Evolutionary conservation across 2,329 filamentous ascomycete genomes (phyloP).

Genomic region (Fusarium sterilihyphosum): DNA sequence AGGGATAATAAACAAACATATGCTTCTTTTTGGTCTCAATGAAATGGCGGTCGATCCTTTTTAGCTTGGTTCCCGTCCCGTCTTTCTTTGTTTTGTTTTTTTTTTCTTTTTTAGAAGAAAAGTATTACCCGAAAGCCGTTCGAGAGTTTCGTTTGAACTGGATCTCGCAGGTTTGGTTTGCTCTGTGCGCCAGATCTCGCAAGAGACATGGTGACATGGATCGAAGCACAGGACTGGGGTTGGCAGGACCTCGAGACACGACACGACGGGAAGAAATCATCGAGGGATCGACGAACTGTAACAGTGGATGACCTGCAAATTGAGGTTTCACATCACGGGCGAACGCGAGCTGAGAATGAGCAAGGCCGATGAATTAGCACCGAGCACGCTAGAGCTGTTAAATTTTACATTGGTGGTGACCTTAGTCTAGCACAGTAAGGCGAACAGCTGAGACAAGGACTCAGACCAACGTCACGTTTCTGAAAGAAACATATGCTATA

Average conservation of each 20-base stretch:
- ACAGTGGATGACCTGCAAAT: conserved; percentile 22
- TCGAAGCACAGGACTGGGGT: conserved; percentile 38
- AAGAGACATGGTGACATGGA: conserved; percentile 38
- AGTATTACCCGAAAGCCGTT: conserved; percentile 3
- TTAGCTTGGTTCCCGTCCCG: conserved; percentile 13
- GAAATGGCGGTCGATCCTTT: conserved; percentile 1
- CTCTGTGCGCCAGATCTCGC: conserved; percentile 43
- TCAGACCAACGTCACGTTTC: not conserved
- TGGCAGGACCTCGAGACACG: conserved; percentile 32
- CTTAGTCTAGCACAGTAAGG: conserved; percentile 15
- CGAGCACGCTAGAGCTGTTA: conserved; percentile 21
- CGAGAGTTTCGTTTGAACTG: conserved; percentile 32
- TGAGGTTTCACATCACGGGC: conserved; percentile 42
- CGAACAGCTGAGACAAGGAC: conserved; percentile 32
- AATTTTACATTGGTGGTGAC: conserved; percentile 8
- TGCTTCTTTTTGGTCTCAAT: not conserved
- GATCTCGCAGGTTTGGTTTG: conserved; percentile 36
- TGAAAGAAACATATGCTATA: not conserved
- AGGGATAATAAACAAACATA: not conserved
- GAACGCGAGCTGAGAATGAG: conserved; percentile 41
- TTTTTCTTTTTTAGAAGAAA: not conserved
- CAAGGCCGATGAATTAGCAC: conserved; percentile 12
- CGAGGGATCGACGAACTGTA: conserved; percentile 21
- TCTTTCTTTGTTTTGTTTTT: not conserved
- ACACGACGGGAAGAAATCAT: conserved; percentile 22